These are phyloP conservation scores for Vigna unguiculata DNA, from an alignment of 306 rosid species.

Conservation along the genomic window DNA sequence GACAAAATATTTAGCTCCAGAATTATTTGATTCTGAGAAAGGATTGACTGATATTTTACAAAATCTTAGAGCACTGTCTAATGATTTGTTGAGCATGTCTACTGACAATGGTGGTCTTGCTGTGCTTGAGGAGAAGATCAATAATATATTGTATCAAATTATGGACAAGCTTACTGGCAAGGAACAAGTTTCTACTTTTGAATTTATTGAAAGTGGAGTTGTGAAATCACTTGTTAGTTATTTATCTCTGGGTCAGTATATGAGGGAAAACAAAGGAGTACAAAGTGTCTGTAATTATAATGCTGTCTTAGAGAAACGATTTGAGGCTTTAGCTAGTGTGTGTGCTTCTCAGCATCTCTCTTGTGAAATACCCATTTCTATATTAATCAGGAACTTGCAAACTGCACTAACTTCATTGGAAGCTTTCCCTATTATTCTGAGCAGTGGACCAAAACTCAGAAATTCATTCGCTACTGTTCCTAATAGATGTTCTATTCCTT, in stretches of 20 bases:
- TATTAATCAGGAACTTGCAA: conserved; percentile 73
- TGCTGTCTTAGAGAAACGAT: conserved; percentile 69
- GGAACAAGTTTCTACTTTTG: conserved; percentile 96
- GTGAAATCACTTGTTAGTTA: conserved; percentile 75
- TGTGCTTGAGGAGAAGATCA: conserved; percentile 64
- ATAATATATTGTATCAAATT: conserved; percentile 62
- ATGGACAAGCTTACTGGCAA: conserved; percentile 74
- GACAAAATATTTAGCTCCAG: conserved; percentile 70
- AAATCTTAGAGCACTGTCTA: conserved; percentile 69
- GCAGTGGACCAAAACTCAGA: conserved; percentile 63
- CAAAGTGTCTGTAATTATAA: conserved; percentile 47
- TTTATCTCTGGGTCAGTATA: conserved; percentile 71
- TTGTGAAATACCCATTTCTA: conserved; percentile 57
- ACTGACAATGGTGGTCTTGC: conserved; percentile 50
- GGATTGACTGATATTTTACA: conserved; percentile 85
- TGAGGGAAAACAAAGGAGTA: conserved; percentile 50
- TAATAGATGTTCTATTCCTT: conserved; percentile 58
- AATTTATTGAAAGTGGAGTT: conserved; percentile 92
- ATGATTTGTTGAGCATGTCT: conserved; percentile 58
- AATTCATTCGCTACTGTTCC: conserved; percentile 77
- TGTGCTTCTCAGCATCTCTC: conserved; percentile 57
- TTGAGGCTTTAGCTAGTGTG: conserved; percentile 77
- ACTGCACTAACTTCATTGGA: conserved; percentile 85
- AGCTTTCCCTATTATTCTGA: conserved; percentile 80
- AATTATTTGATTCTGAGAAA: conserved; percentile 67